A percentile compares a stretch with the other conserved stretches of the same genome.
Conservation (phyloP, 805 yeast genomes). For the Wickerhamomyces silvicola region DNA sequence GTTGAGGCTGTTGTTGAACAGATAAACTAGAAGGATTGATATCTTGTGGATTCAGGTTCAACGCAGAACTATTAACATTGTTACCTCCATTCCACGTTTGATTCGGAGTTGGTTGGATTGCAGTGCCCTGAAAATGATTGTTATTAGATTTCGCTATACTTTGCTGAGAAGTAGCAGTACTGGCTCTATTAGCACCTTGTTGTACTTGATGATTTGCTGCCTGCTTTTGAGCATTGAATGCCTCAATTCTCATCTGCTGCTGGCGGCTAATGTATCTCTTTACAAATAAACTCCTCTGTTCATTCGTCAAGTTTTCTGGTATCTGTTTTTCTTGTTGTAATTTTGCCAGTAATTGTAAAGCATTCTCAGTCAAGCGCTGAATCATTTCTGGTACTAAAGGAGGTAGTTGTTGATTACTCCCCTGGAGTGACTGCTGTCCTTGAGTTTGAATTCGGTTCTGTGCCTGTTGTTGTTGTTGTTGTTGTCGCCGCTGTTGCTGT, state of each 20-base stretch:
- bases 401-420: constrained; percentile 1
- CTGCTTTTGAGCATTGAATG: constrained; percentile 1
- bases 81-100: too few relatives aligned
- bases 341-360: constrained; percentile 16
- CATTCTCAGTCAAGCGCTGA: constrained; percentile 18
- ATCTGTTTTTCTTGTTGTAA: constrained; percentile 20
- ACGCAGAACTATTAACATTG: too few relatives aligned
- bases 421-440: constrained; percentile 1
- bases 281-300: constrained; percentile 19
- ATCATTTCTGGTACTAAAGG: constrained; percentile 14
- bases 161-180: background rate
- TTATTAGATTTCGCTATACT: too few relatives aligned
- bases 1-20: constrained; percentile 5
- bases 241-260: constrained; percentile 15
- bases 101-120: too few relatives aligned
- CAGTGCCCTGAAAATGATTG: too few relatives aligned
- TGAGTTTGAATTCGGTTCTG: background rate
- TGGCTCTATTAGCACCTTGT: background rate
- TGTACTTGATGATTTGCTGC: constrained; percentile 3
- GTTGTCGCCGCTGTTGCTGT: constrained; percentile 4
- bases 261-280: constrained; percentile 20
- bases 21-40: too few relatives aligned
- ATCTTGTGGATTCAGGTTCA: too few relatives aligned
- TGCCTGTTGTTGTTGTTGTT: constrained; percentile 4
- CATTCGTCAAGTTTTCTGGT: constrained; percentile 17